Evolutionary conservation across 805 yeast genomes (phyloP).

Genomic region (Candida peoriensis): DNA sequence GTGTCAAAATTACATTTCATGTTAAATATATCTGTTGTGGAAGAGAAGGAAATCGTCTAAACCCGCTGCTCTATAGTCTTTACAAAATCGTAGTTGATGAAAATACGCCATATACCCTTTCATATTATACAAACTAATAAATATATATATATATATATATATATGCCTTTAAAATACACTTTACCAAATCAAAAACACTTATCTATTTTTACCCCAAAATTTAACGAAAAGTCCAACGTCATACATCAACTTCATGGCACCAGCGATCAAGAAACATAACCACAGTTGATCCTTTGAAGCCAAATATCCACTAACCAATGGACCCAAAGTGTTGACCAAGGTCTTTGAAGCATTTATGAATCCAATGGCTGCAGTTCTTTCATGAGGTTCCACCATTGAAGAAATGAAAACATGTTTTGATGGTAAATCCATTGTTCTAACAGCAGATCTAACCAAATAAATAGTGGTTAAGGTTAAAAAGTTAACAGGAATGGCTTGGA

Average conservation of each 20-base stretch:
- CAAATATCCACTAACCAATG: slow-evolving; percentile 35
- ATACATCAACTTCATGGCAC: slow-evolving; percentile 33
- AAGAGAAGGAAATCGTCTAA: no score
- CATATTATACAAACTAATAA: no score
- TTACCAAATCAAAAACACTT: no score
- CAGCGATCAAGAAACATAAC: slow-evolving; percentile 38
- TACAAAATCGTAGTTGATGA: no score
- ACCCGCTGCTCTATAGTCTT: no score
- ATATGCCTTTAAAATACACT: no score
- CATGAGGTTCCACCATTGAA: slow-evolving; percentile 33
- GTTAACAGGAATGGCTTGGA: slow-evolving; percentile 35
- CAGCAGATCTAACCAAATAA: slow-evolving; percentile 29
- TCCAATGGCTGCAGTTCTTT: slow-evolving; percentile 39
- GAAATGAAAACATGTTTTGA: slow-evolving; percentile 44
- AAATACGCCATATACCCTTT: no score
- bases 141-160: no score
- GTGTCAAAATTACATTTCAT: no score
- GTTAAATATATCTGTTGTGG: no score
- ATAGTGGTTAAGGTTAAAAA: slow-evolving; percentile 29
- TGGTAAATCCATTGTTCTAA: slow-evolving; percentile 44
- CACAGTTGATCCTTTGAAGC: slow-evolving; percentile 34
- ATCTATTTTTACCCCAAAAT: slow-evolving; percentile 24
- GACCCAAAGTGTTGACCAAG: slow-evolving; percentile 37
- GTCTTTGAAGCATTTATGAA: slow-evolving; percentile 42
- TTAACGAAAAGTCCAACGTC: slow-evolving; percentile 34